These are phyloP conservation scores for Iberis pinnata DNA, from an alignment of 345 rosid species.

Conservation along the genomic window DNA sequence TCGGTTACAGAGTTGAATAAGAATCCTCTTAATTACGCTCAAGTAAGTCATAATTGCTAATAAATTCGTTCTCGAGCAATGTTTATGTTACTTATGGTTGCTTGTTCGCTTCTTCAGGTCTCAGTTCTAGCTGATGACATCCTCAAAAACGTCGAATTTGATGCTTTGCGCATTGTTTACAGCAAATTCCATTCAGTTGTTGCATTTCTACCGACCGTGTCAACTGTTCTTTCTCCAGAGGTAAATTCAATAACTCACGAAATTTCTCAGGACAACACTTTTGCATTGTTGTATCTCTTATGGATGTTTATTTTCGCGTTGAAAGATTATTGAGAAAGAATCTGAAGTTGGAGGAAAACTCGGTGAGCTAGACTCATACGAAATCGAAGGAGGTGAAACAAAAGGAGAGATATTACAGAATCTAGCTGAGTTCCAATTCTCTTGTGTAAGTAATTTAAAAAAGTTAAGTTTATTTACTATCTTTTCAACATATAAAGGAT, in stretches of 20 bases:
- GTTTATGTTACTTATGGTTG: background rate
- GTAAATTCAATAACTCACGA: slow-evolving; percentile 30
- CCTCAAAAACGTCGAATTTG: slow-evolving; percentile 83
- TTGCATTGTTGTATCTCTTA: background rate
- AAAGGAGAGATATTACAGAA: slow-evolving; percentile 92
- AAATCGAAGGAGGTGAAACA: slow-evolving; percentile 94
- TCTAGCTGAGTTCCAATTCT: slow-evolving; percentile 88
- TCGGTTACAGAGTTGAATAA: slow-evolving; percentile 68
- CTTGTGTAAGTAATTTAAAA: slow-evolving; percentile 62
- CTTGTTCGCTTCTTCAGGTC: slow-evolving; percentile 46
- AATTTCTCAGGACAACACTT: slow-evolving; percentile 15
- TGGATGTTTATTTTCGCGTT: background rate
- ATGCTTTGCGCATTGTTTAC: slow-evolving; percentile 82
- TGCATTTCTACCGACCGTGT: slow-evolving; percentile 65
- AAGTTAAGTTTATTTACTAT: background rate
- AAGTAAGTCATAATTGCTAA: slow-evolving; percentile 37
- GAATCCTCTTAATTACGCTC: slow-evolving; percentile 87
- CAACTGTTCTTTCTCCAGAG: slow-evolving; percentile 89
- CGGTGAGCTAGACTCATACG: slow-evolving; percentile 86
- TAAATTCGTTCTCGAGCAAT: background rate
- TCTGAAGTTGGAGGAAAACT: slow-evolving; percentile 82
- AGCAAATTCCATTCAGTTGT: slow-evolving; percentile 87
- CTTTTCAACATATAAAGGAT: background rate
- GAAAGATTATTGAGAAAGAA: slow-evolving; percentile 75
- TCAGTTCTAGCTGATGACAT: slow-evolving; percentile 96